Evolutionary conservation across 2,329 filamentous ascomycete genomes (phyloP).

Genomic region (Geoglossum cookeanum): DNA sequence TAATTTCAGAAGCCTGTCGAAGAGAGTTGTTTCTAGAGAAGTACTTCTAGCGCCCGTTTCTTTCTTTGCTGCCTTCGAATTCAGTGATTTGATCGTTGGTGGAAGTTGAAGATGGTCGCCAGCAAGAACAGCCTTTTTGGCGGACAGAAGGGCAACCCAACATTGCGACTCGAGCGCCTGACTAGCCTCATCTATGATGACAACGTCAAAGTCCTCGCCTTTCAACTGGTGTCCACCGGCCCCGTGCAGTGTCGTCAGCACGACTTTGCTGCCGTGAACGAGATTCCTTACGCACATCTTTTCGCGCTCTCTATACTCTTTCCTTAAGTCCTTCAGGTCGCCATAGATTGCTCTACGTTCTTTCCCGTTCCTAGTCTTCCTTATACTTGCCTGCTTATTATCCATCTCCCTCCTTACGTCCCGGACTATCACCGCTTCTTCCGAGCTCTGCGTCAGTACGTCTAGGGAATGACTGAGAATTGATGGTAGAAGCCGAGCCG

Average conservation of each 20-base stretch:
- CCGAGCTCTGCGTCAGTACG: slow-evolving; percentile 73
- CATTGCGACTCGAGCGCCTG: slow-evolving; percentile 93
- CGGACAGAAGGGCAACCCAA: slow-evolving; percentile 75
- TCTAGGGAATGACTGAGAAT: slow-evolving; percentile 83
- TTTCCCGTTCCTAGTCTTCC: slow-evolving; percentile 63
- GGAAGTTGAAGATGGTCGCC: slow-evolving; percentile 90
- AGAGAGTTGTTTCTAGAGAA: slow-evolving; percentile 73
- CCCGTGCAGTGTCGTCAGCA: slow-evolving; percentile 82
- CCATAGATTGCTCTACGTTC: slow-evolving; percentile 68
- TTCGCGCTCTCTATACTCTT: slow-evolving; percentile 77
- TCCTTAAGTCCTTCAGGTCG: slow-evolving; percentile 68
- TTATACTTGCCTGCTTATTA: slow-evolving; percentile 68
- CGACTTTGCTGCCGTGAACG: slow-evolving; percentile 61
- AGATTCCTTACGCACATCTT: slow-evolving; percentile 60
- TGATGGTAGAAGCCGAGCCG: slow-evolving; percentile 71
- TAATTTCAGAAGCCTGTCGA: slow-evolving; percentile 66
- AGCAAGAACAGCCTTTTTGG: slow-evolving; percentile 71
- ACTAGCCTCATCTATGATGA: slow-evolving; percentile 89
- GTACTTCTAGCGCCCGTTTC: slow-evolving; percentile 27
- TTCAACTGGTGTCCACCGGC: slow-evolving; percentile 70
- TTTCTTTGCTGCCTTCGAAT: slow-evolving; percentile 22
- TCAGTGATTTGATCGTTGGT: slow-evolving; percentile 74
- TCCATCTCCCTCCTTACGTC: slow-evolving; percentile 91
- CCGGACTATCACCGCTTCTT: slow-evolving; percentile 72
- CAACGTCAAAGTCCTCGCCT: slow-evolving; percentile 70